Conservation (phyloP, 1,284 basidiomycete genomes). For the Ceratobasidium sp. region DNA sequence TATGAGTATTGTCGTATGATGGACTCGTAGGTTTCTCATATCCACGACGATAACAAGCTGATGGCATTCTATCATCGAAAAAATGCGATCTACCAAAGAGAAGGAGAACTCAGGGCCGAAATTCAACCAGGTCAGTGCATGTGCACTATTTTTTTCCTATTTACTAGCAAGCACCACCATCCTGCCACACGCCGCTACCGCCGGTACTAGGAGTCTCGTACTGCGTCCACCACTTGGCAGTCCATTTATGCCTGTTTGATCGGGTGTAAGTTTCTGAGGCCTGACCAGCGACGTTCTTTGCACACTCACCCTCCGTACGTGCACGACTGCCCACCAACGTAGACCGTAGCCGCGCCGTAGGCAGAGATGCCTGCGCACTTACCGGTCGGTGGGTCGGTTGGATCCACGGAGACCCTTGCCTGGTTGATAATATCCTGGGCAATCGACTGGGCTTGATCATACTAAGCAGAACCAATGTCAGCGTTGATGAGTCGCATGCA, state of each 20-base stretch:
- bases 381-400: slow-evolving; percentile 35
- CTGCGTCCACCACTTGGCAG: slow-evolving; percentile 52
- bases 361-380: slow-evolving; percentile 45
- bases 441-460: slow-evolving; percentile 39
- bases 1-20: too few species aligned
- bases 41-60: too few species aligned
- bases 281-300: background rate
- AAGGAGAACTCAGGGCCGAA: slow-evolving; percentile 12
- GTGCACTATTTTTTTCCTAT: background rate
- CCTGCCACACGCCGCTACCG: slow-evolving; percentile 43
- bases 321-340: slow-evolving; percentile 49
- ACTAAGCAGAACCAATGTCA: background rate
- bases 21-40: too few species aligned
- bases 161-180: slow-evolving; percentile 32
- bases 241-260: slow-evolving; percentile 39
- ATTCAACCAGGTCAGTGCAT: background rate
- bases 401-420: slow-evolving; percentile 21
- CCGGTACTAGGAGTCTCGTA: slow-evolving; percentile 49
- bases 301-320: slow-evolving; percentile 48
- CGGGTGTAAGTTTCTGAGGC: background rate
- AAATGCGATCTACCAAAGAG: background rate
- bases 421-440: slow-evolving; percentile 34
- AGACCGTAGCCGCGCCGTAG: slow-evolving; percentile 45
- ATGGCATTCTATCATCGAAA: slow-evolving; percentile 7
- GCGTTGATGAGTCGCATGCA: too few species aligned